phyloP scores from a whole-genome alignment of 1,284 basidiomycete species.

The Cystobasidium pallidum region DNA sequence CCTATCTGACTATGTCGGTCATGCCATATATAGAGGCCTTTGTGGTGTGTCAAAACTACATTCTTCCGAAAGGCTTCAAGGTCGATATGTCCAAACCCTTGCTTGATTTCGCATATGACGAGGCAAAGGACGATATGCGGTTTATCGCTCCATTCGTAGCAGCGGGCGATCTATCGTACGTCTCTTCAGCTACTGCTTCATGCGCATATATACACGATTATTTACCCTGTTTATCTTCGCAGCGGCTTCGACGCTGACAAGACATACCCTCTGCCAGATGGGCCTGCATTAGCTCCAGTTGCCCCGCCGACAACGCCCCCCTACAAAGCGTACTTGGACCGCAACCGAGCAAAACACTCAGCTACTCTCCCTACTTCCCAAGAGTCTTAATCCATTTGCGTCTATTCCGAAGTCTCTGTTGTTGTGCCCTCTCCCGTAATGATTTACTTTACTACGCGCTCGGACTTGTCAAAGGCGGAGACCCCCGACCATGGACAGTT shows the following conservation, averaged over 20 bases:
- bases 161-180: slow-evolving; percentile 54
- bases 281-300: slow-evolving; percentile 36
- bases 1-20: not conserved
- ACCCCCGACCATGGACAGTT: too few species aligned
- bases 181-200: not conserved
- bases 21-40: slow-evolving; percentile 60
- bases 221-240: not conserved
- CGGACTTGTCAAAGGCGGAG: too few species aligned
- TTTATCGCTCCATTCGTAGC: slow-evolving; percentile 54
- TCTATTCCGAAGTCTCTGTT: not conserved
- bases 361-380: too few species aligned
- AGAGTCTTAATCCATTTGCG: not conserved
- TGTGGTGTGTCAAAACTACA: slow-evolving; percentile 62
- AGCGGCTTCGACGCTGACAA: slow-evolving; percentile 52
- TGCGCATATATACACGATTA: not conserved
- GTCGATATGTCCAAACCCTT: slow-evolving; percentile 52
- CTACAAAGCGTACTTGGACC: slow-evolving; percentile 50
- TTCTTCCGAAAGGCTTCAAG: slow-evolving; percentile 53
- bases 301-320: slow-evolving; percentile 49
- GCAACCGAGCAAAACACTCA: slow-evolving; percentile 17
- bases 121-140: slow-evolving; percentile 47
- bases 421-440: slow-evolving; percentile 13
- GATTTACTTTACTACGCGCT: too few species aligned
- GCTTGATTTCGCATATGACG: slow-evolving; percentile 50
- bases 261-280: slow-evolving; percentile 47